Base-by-base conservation (phyloP, 139 green algal genomes). In the Asterochloris sp. region DNA sequence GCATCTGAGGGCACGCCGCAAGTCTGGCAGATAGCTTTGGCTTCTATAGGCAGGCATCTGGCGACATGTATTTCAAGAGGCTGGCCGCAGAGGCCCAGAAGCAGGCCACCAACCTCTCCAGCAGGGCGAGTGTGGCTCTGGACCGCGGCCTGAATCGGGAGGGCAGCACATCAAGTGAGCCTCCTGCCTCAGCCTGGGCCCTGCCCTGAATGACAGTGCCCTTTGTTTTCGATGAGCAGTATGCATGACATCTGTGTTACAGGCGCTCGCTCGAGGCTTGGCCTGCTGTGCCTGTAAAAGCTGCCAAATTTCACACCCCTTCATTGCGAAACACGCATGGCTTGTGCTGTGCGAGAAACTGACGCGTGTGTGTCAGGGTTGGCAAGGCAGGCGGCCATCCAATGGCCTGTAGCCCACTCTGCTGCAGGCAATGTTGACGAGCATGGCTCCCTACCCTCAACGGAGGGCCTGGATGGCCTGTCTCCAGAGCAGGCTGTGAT, bases 401-500 rank as follows among this genome's bases (percentile, higher is more conserved):
- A 6, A 54, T 6, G 38, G 38, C 38, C 38, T 54, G 38, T 54
- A 54, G 38, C 38, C 38, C 38, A 54, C 38, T 54, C 38, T 6
- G 38, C 38, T 54, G 38, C 38, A 54, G 38, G 38, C 38, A 54
- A 54, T 6, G 2, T 54, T 6, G 38, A 54, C 6, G 38, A 54
- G 38, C 38, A 54, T 54, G 38, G 38, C 38, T 54, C 38, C 6
- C 4, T 54, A 6, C 38, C 38, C 38, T 54, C 38, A 54, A 47
- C 54, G 17, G 76, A 80, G 60, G 76, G 60, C 23, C 23, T 80
- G 14, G 29, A 61, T 62, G 76, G 68, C 24, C 60, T 80, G 14
- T n/a, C 60, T n/a, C 76, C 76, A 38, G 76, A 80, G 60, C 76
- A 80, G 61, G 76, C 76, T 80, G 76, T 80, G 29, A 27, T 69